These are phyloP conservation scores for Scheffersomyces insectosa DNA, from an alignment of 1,139 yeast genomes.

Conservation along the genomic window DNA sequence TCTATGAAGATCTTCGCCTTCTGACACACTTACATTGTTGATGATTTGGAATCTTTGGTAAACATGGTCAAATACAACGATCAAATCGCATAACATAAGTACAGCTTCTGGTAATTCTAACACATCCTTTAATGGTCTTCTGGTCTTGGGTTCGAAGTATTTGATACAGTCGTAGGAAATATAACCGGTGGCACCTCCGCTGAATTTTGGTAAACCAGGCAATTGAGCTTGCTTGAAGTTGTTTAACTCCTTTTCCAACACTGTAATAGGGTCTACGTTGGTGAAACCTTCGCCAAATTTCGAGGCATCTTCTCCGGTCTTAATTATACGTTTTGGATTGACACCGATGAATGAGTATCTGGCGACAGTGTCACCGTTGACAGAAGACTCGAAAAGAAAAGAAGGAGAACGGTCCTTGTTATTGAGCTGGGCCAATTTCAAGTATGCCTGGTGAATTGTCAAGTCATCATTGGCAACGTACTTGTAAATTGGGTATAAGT, in stretches of 20 bases:
- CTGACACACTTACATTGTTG: constrained; percentile 63
- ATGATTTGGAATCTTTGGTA: constrained; percentile 90
- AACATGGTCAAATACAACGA: constrained; percentile 91
- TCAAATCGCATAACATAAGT: constrained; percentile 85
- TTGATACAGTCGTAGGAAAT: constrained; percentile 94
- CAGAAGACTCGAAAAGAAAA: constrained; percentile 84
- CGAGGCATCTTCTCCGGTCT: constrained; percentile 61
- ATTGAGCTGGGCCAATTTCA: constrained; percentile 77
- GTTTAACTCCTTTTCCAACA: constrained; percentile 72
- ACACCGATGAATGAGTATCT: constrained; percentile 90
- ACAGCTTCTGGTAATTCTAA: constrained; percentile 87
- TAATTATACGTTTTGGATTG: constrained; percentile 75
- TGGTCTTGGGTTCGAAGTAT: constrained; percentile 90
- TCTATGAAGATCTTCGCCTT: constrained; percentile 39
- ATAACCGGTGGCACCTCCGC: constrained; percentile 97
- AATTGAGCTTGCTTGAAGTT: constrained; percentile 66
- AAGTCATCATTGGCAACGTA: constrained; percentile 73
- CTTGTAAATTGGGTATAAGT: constrained; percentile 78
- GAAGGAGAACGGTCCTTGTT: constrained; percentile 61
- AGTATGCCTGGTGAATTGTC: constrained; percentile 87
- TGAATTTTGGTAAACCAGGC: constrained; percentile 79
- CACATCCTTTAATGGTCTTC: constrained; percentile 72
- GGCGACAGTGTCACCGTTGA: constrained; percentile 85
- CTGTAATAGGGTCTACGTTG: constrained; percentile 71
- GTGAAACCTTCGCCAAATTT: constrained; percentile 34